Conservation (phyloP, 352 stramenopile species). For the Globisporangium megalacanthum region DNA sequence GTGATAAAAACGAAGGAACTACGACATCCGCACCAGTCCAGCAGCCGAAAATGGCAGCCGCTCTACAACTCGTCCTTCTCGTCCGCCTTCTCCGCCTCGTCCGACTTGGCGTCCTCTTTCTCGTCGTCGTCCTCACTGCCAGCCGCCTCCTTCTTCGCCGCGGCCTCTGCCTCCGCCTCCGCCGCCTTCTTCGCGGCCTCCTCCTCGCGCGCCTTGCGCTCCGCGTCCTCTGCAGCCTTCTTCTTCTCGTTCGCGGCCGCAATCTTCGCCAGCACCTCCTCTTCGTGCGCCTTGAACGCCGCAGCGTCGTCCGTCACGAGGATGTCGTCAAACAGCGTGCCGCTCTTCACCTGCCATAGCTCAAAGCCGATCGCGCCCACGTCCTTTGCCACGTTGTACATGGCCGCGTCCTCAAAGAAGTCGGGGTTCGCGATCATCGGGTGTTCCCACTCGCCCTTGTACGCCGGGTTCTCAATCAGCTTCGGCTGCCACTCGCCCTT, state of each 20-base stretch:
- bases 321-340: slow-evolving; percentile 99
- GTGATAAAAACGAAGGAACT: slow-evolving; percentile 9
- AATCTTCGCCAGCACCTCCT: slow-evolving; percentile 90
- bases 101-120: slow-evolving; percentile 13
- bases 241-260: slow-evolving; percentile 76
- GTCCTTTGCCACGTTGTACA: slow-evolving; percentile 95
- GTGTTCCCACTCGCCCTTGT: slow-evolving; percentile 98
- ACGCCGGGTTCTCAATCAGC: slow-evolving; percentile 98
- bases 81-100: slow-evolving; percentile 18
- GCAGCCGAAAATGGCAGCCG: background rate
- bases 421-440: slow-evolving; percentile 96
- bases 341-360: slow-evolving; percentile 98
- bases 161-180: slow-evolving; percentile 51
- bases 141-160: slow-evolving; percentile 50
- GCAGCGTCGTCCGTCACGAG: slow-evolving; percentile 96
- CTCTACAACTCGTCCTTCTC: slow-evolving; percentile 54
- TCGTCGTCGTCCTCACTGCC: slow-evolving; percentile 26
- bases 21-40: slow-evolving; percentile 9
- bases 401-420: slow-evolving; percentile 92
- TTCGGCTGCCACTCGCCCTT: slow-evolving; percentile 98
- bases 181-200: slow-evolving; percentile 60
- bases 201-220: slow-evolving; percentile 70
- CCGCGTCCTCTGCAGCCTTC: slow-evolving; percentile 72
- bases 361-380: slow-evolving; percentile 98
- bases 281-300: slow-evolving; percentile 96